A percentile compares a stretch with the other conserved stretches of the same genome.
Conservation (phyloP, 2,329 filamentous ascomycete species). For the Hymenoscyphus linearis region DNA sequence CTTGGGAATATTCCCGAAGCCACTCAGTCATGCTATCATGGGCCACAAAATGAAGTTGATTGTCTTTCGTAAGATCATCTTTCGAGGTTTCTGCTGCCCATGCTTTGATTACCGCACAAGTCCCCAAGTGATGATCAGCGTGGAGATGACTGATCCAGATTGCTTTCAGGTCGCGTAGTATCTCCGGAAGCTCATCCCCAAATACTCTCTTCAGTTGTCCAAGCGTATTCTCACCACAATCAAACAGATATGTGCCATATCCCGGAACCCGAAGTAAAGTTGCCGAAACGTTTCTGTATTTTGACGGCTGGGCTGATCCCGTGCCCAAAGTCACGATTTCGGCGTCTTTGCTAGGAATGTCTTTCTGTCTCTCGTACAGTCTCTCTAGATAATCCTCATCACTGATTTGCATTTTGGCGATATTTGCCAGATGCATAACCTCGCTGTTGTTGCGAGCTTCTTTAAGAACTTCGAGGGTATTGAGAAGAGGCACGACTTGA, state of each 20-base stretch:
- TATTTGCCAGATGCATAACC: conserved; percentile 48
- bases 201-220: conserved; percentile 79
- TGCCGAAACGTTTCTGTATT: conserved; percentile 90
- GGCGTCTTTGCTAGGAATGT: conserved; percentile 67
- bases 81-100: conserved; percentile 57
- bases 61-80: conserved; percentile 35
- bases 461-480: conserved; percentile 40
- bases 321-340: conserved; percentile 88
- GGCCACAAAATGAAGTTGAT: conserved; percentile 61
- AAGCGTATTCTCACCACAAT: conserved; percentile 87
- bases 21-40: conserved; percentile 67
- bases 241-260: conserved; percentile 82
- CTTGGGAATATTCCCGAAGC: conserved; percentile 70
- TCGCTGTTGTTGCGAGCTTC: conserved; percentile 32
- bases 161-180: conserved; percentile 71
- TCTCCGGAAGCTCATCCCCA: conserved; percentile 57
- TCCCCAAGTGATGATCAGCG: conserved; percentile 92
- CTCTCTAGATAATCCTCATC: conserved; percentile 42
- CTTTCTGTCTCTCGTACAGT: conserved; percentile 50
- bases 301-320: conserved; percentile 83
- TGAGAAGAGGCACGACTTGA: conserved; percentile 43
- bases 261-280: conserved; percentile 81
- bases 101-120: conserved; percentile 70
- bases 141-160: conserved; percentile 96
- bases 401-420: conserved; percentile 38